phyloP scores from a whole-genome alignment of 441 rosid species.

The Syzygium malaccense region DNA sequence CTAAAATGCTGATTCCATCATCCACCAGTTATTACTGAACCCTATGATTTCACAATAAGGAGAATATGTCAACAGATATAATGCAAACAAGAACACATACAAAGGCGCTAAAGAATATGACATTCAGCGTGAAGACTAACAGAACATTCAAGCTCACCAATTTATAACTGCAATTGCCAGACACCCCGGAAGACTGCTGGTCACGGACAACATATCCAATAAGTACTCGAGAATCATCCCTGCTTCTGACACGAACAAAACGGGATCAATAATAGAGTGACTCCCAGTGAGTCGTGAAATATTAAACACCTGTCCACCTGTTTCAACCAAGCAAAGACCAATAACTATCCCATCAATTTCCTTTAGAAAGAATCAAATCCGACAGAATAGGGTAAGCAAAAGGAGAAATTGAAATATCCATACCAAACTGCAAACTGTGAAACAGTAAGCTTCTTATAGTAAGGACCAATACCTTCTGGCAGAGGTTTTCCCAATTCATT shows the following conservation, averaged over 20 bases:
- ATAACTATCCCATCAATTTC: slow-evolving; percentile 11
- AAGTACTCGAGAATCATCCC: slow-evolving; percentile 50
- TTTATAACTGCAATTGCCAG: slow-evolving; percentile 59
- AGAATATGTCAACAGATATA: not conserved
- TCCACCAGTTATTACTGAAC: not conserved
- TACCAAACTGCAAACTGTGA: not conserved
- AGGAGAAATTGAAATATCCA: not conserved
- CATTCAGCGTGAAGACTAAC: not conserved
- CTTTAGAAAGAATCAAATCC: not conserved
- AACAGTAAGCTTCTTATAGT: not conserved
- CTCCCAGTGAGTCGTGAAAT: slow-evolving; percentile 75
- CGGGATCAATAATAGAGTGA: slow-evolving; percentile 73
- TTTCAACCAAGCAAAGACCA: slow-evolving; percentile 5
- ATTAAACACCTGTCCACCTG: slow-evolving; percentile 69
- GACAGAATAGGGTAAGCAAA: not conserved
- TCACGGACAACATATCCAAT: slow-evolving; percentile 58
- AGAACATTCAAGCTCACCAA: slow-evolving; percentile 65
- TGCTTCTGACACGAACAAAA: slow-evolving; percentile 65
- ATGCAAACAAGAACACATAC: not conserved
- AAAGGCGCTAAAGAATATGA: not conserved
- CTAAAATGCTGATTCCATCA: not conserved
- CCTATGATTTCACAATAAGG: not conserved
- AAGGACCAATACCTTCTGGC: slow-evolving; percentile 52
- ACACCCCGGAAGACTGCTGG: slow-evolving; percentile 60
- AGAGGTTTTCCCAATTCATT: slow-evolving; percentile 46